Base-by-base conservation (phyloP, 352 stramenopile genomes). In the Pythium dissimile region DNA sequence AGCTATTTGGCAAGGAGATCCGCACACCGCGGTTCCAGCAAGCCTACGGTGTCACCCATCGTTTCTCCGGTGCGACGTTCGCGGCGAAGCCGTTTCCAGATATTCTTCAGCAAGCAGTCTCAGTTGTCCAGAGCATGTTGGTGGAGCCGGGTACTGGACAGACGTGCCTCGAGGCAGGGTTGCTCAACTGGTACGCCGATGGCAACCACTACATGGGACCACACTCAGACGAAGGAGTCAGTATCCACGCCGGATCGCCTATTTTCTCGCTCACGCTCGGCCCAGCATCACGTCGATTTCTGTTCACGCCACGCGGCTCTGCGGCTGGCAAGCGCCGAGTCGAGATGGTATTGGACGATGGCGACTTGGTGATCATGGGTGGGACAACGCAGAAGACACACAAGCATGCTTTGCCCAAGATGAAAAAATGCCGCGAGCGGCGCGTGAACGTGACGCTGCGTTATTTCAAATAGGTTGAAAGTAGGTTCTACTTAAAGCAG, bases 111-210 rank as follows among this genome's bases (percentile, higher is more conserved):
- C 66, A 70, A 18, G 77, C 68, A 43, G 65, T 88, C n/a, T 31
- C 66, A 21, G 59, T 74, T 30, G 69, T 86, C 47, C 64, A 88
- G 21, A 44, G 53, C 7, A 66, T 88, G 18, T 65, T 85, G 9
- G 43, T 72, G 20, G 63, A 85, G 35, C 49, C 67, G 2, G 30
- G 20, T 10, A 37, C 48, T 8, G 26, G 46, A 2, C 15, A 20
- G 3, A 65, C 62, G 4, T 26, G 44, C 5, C 55, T 69, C 5
- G 12, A n/a, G 2, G 62, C 49, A 27, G 54, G 61, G 21, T 66
- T 96, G 4, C 54, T 89, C 24, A 96, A 95, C 52, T 96, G 85
- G 87, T 96, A 96, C 56, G 70, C 73, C 5, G 64, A 89, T 43
- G 82, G 80, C 24, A 67, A 92, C 35, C 80, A 96, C 57, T 87